Evolutionary conservation across 164 flowering plant species (phyloP).

Genomic region (Sextonia rubra): DNA sequence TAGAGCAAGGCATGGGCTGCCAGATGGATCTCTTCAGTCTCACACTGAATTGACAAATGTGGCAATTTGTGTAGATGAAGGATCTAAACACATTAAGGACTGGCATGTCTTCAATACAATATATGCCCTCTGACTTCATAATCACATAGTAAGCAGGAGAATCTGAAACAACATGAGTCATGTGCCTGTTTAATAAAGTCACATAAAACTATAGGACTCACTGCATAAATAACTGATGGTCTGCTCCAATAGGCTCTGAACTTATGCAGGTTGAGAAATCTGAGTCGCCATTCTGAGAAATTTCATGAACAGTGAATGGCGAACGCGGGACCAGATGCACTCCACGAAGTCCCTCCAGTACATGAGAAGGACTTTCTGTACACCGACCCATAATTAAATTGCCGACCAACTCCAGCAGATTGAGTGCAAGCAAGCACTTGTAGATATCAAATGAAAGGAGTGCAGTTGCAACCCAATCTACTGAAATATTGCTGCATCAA

Average conservation of each 20-base stretch:
- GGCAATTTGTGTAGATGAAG: too few species aligned
- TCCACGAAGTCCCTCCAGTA: constrained; percentile 77
- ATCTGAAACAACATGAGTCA: not conserved
- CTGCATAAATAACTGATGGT: constrained; percentile 45
- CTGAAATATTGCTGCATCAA: not conserved
- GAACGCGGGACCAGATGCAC: constrained; percentile 60
- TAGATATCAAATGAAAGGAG: not conserved
- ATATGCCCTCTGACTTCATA: too few species aligned
- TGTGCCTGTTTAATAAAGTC: not conserved
- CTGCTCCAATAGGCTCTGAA: constrained; percentile 21
- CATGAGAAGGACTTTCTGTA: constrained; percentile 23
- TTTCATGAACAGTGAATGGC: constrained; percentile 52
- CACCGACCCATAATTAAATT: constrained; percentile 45
- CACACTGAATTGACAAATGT: too few species aligned
- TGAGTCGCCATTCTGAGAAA: constrained; percentile 31
- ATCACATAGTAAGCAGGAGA: too few species aligned
- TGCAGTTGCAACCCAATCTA: constrained; percentile 4
- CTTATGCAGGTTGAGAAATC: constrained; percentile 18
- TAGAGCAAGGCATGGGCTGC: too few species aligned
- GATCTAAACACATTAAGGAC: too few species aligned
- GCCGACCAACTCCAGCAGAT: constrained; percentile 1
- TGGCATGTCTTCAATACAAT: too few species aligned
- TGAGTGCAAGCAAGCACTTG: constrained; percentile 5
- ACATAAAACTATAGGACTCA: constrained; percentile 30
- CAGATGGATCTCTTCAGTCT: too few species aligned